Base-by-base conservation (phyloP, 768 basidiomycete genomes). In the Lactarius indigo region DNA sequence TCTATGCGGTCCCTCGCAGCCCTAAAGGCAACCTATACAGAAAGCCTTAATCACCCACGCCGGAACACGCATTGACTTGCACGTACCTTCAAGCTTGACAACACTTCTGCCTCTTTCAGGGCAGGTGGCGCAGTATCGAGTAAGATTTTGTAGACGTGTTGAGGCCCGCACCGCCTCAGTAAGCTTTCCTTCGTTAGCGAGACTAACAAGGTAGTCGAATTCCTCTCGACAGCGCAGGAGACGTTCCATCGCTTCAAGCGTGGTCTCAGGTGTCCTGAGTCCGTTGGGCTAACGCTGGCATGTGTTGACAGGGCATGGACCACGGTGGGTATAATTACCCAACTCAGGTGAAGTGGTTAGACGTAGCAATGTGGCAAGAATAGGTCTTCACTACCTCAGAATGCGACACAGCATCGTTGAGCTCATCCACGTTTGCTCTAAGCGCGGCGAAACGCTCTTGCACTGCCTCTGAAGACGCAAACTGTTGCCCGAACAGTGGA, bases 321-420 rank as follows among this genome's bases (percentile, higher is more conserved):
- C 0, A 94, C 75, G 10, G 77, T 81, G 17, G 90, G 84, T 31
- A 91, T 76, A 37, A 92, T 79, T 79, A 41, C 92, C 92, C 74
- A 81, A 82, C 92, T 94, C 74, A 41, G 23, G 23, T 44, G 59
- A 55, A 61, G 61, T 52, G 52, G 63, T 65, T 68, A 61, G 56
- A 70, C 58, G 52, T 39, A 50, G 7, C 39, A 74, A 56, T 73
- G 31, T 33, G 62, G 57, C 63, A 44, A 65, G 9, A 33, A 52
- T 65, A 30, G n/a, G 20, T 69, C 26, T 39, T 31, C 28, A 67
- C 64, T 75, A 92, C 92, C 79, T 90, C 78, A 28, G 86, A 78
- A 71, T 87, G 75, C 2, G 85, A 85, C 61, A 93, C 77, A 5
- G 77, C 74, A 31, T 80, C 76, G 64, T 76, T 75, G 59, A 94